Base-by-base conservation (phyloP, 2,329 filamentous ascomycete species). In the Fusarium tricinctum region DNA sequence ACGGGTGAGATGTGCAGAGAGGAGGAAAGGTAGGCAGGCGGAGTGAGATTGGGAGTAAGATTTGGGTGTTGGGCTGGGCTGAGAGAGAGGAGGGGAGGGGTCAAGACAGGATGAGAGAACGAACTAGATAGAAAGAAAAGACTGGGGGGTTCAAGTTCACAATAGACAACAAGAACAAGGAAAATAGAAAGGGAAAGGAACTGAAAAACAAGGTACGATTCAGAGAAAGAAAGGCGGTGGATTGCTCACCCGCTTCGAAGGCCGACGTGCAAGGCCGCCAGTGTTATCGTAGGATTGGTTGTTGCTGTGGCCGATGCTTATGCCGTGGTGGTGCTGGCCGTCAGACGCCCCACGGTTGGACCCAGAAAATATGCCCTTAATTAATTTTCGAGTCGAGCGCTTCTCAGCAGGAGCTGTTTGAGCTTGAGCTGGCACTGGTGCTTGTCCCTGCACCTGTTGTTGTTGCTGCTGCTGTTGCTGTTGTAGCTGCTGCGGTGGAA, bases 221-320 rank as follows among this genome's bases (percentile, higher is more conserved):
- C 28, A 46, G 38, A 81, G 28, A 68, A 84, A 70, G 71, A 78
- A 73, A 69, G 81, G 80, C 54, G 71, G 68, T 72, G 77, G 77
- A 65, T 84, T 82, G 82, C 85, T 85, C 75, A 85, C 79, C 73
- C 86, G 82, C 80, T 87, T 89, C 44, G 88, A 90, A 32, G 84
- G 81, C 69, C 85, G 81, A 67, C 86, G 86, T 68, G 78, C 81
- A 47, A 88, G 77, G 50, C 82, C 82, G 47, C 78, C 69, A 61
- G 80, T 81, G 73, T 84, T 85, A 73, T 85, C 84, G 81, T 86
- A 84, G 53, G 80, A 75, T 45, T 65, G 62, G 42, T 70, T 69
- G 35, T 70, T 64, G 45, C 55, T 63, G 72, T 66, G 76, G 73
- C 56, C 69, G 67, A 46, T 76, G 76, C 61, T 74, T 68, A 58